Evolutionary conservation across 352 stramenopile species (phyloP).

Genomic region (Phytophthora multivora): DNA sequence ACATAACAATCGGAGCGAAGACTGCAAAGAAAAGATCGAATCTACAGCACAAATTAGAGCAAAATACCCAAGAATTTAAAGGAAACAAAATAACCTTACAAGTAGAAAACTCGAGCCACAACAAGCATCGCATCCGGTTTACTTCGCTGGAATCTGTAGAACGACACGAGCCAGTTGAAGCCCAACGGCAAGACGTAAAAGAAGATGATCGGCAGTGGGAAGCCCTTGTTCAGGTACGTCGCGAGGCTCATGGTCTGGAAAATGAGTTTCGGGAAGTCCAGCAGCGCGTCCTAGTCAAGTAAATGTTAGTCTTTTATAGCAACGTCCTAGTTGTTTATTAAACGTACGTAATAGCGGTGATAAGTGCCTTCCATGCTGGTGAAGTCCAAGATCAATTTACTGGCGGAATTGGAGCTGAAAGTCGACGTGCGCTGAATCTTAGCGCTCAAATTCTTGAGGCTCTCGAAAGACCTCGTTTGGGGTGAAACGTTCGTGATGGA

Average conservation of each 20-base stretch:
- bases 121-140: slow-evolving; percentile 34
- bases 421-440: slow-evolving; percentile 18
- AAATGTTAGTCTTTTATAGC: slow-evolving; percentile 5
- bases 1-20: slow-evolving; percentile 51
- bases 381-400: slow-evolving; percentile 32
- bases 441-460: slow-evolving; percentile 4
- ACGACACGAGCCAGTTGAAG: slow-evolving; percentile 53
- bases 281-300: slow-evolving; percentile 25
- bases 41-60: slow-evolving; percentile 14
- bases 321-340: background rate
- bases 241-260: slow-evolving; percentile 47
- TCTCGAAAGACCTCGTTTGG: slow-evolving; percentile 12
- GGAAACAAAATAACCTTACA: slow-evolving; percentile 22
- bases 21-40: slow-evolving; percentile 62
- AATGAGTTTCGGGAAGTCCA: slow-evolving; percentile 47
- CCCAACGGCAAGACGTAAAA: slow-evolving; percentile 46
- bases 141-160: slow-evolving; percentile 54
- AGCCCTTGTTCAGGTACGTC: slow-evolving; percentile 46
- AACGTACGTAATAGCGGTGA: slow-evolving; percentile 47
- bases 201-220: slow-evolving; percentile 41
- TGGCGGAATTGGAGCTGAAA: slow-evolving; percentile 16
- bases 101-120: slow-evolving; percentile 46
- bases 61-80: background rate
- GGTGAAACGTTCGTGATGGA: background rate
- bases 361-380: slow-evolving; percentile 42